Conservation (phyloP, 2,329 filamentous ascomycete species). For the Pyricularia pennisetigena region DNA sequence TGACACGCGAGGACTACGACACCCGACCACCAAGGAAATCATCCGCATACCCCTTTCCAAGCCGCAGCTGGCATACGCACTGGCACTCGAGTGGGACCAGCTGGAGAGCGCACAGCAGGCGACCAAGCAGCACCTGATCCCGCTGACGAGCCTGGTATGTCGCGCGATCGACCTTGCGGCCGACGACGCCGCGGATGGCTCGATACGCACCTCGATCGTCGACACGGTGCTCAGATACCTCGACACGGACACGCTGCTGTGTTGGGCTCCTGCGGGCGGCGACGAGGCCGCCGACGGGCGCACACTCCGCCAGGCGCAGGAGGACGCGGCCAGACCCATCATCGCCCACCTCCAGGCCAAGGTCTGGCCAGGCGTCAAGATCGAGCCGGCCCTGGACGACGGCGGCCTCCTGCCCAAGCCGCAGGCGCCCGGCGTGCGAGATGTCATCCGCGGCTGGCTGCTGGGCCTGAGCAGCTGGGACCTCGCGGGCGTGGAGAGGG, state of each 20-base stretch:
- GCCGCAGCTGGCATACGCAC: slow-evolving; percentile 69
- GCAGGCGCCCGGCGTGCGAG: slow-evolving; percentile 65
- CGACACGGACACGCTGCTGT: slow-evolving; percentile 84
- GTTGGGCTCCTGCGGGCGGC: slow-evolving; percentile 60
- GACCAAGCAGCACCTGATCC: slow-evolving; percentile 77
- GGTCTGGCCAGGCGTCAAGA: slow-evolving; percentile 76
- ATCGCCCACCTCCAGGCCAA: slow-evolving; percentile 59
- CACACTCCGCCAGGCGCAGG: slow-evolving; percentile 64
- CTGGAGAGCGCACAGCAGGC: slow-evolving; percentile 76
- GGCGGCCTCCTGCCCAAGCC: slow-evolving; percentile 65
- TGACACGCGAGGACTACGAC: slow-evolving; percentile 70
- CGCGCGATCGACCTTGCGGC: slow-evolving; percentile 72
- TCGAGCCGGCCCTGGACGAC: slow-evolving; percentile 70
- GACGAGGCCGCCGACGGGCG: not conserved
- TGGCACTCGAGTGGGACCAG: slow-evolving; percentile 90
- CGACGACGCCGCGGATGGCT: slow-evolving; percentile 44
- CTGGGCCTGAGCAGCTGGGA: slow-evolving; percentile 64
- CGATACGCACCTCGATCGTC: slow-evolving; percentile 54
- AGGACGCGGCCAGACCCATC: slow-evolving; percentile 57
- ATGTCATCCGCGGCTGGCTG: slow-evolving; percentile 73
- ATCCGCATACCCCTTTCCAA: slow-evolving; percentile 67
- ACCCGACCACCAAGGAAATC: slow-evolving; percentile 60
- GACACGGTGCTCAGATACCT: slow-evolving; percentile 72
- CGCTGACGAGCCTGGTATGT: slow-evolving; percentile 75
- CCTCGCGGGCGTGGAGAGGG: slow-evolving; percentile 78